These are phyloP conservation scores for Rhizophagus clarus DNA, from an alignment of 192 early-diverging fungal species.

Conservation along the genomic window DNA sequence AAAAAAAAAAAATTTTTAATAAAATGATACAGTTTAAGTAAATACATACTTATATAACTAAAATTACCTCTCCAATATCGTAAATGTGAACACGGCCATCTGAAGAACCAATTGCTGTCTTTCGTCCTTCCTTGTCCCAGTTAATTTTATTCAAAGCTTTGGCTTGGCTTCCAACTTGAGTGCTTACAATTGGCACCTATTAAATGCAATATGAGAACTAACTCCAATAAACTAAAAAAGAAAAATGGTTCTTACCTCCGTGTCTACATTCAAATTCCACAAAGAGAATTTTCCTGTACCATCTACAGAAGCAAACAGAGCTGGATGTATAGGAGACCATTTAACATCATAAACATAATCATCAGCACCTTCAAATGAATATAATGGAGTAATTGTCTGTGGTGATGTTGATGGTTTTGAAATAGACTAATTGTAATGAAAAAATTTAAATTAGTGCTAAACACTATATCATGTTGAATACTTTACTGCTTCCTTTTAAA, in stretches of 20 bases:
- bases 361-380: constrained; percentile 89
- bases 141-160: constrained; percentile 90
- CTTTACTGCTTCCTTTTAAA: background rate
- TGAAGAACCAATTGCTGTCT: constrained; percentile 76
- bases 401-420: constrained; percentile 53
- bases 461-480: background rate
- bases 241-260: constrained; percentile 59
- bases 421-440: constrained; percentile 40
- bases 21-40: background rate
- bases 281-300: constrained; percentile 88
- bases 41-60: background rate
- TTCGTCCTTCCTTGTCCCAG: constrained; percentile 90
- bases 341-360: constrained; percentile 98
- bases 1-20: background rate
- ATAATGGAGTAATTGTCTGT: constrained; percentile 62
- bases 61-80: constrained; percentile 87
- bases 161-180: constrained; percentile 53
- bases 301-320: constrained; percentile 90
- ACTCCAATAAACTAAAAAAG: constrained; percentile 8
- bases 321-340: constrained; percentile 97
- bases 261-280: constrained; percentile 91
- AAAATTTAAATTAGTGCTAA: background rate
- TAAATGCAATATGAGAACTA: background rate
- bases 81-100: constrained; percentile 88
- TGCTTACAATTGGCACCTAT: constrained; percentile 59